Conservation (phyloP, 2,329 filamentous ascomycete species). For the Lasiodiplodia sp. region DNA sequence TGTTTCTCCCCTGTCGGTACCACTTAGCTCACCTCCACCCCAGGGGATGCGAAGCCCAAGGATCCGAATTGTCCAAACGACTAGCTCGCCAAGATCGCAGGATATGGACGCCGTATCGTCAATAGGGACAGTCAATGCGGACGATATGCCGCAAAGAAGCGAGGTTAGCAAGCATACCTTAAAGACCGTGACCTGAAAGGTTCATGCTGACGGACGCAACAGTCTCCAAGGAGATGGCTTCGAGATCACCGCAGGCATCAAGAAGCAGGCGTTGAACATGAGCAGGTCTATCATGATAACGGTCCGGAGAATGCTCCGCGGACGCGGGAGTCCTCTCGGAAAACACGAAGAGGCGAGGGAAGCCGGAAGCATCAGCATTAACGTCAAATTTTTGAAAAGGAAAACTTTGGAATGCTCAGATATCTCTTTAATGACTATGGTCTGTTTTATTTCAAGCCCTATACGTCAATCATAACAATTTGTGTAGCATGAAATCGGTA, state of each 20-base stretch:
- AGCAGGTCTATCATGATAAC: neutral
- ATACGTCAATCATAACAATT: no score
- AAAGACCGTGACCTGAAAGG: neutral
- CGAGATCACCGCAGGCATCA: neutral
- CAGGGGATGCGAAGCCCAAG: neutral
- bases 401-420: no score
- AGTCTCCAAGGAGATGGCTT: neutral
- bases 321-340: neutral
- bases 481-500: no score
- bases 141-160: neutral
- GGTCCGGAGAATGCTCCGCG: neutral
- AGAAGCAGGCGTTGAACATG: neutral
- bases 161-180: neutral
- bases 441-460: no score
- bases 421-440: no score
- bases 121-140: neutral
- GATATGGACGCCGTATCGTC: neutral
- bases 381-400: no score
- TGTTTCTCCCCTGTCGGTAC: neutral
- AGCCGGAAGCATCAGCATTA: neutral
- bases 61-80: neutral
- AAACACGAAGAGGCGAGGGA: neutral
- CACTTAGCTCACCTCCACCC: neutral
- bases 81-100: neutral
- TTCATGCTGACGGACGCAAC: neutral